Conservation (phyloP, 257 asterid genomes). For the Craterostigma plantagineum region DNA sequence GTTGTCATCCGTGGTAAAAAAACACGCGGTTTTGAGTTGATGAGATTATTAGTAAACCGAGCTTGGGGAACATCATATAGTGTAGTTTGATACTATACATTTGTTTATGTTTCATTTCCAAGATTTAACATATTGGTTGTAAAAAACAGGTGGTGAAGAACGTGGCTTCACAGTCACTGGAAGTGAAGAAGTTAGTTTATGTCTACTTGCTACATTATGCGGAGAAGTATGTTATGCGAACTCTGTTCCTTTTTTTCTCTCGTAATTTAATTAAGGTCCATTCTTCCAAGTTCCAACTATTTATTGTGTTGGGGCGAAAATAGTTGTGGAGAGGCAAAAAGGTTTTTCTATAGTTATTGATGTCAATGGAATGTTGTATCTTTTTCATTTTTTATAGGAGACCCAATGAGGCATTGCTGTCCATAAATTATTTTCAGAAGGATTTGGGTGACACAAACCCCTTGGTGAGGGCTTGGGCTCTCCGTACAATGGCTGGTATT, state of each 20-base stretch:
- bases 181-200: slow-evolving; percentile 94
- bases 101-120: too few species aligned
- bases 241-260: too few species aligned
- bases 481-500: slow-evolving; percentile 96
- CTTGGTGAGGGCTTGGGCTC: slow-evolving; percentile 91
- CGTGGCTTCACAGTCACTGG: slow-evolving; percentile 79
- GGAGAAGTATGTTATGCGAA: slow-evolving; percentile 37
- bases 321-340: slow-evolving; percentile 1
- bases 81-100: too few species aligned
- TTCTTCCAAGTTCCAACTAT: too few species aligned
- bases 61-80: too few species aligned
- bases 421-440: slow-evolving; percentile 91
- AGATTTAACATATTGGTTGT: too few species aligned
- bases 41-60: too few species aligned
- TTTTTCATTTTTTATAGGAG: slow-evolving; percentile 38
- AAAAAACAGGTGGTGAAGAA: slow-evolving; percentile 72
- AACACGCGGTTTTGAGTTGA: too few species aligned
- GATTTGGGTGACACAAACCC: slow-evolving; percentile 92
- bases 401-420: slow-evolving; percentile 74
- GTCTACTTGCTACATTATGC: slow-evolving; percentile 88
- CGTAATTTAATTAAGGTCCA: neutral
- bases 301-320: slow-evolving; percentile 1
- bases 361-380: neutral
- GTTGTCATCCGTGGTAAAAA: too few species aligned
- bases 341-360: neutral